These are phyloP conservation scores for Dactylellina sp. DNA, from an alignment of 2,329 filamentous ascomycete species.

Conservation along the genomic window DNA sequence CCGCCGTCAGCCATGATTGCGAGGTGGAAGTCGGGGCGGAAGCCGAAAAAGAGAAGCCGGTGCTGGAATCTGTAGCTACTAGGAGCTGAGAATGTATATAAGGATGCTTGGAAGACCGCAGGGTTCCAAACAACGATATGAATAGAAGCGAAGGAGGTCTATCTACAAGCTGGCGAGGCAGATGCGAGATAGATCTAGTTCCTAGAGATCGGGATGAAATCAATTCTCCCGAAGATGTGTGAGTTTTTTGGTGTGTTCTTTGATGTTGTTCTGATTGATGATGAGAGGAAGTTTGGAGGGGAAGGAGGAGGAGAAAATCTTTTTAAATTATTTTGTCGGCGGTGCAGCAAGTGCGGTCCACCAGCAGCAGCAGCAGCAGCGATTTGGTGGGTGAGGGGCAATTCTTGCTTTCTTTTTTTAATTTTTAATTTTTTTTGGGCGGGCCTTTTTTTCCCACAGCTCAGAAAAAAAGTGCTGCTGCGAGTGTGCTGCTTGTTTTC, in stretches of 20 bases:
- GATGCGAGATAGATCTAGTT: slow-evolving; percentile 46
- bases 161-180: slow-evolving; percentile 37
- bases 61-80: slow-evolving; percentile 54
- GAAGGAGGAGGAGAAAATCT: slow-evolving; percentile 43
- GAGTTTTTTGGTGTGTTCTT: slow-evolving; percentile 10
- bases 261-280: slow-evolving; percentile 20
- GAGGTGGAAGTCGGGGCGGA: slow-evolving; percentile 19
- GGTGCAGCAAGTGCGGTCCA: too few relatives aligned
- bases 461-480: too few relatives aligned
- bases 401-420: slow-evolving; percentile 23
- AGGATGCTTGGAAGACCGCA: slow-evolving; percentile 44
- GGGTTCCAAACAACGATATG: slow-evolving; percentile 49
- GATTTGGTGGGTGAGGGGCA: slow-evolving; percentile 41
- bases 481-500: too few relatives aligned
- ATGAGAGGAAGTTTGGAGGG: slow-evolving; percentile 16
- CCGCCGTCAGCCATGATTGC: slow-evolving; percentile 54
- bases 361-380: too few relatives aligned
- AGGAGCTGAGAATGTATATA: slow-evolving; percentile 32
- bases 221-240: slow-evolving; percentile 49
- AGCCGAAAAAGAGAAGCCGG: slow-evolving; percentile 47
- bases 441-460: slow-evolving; percentile 1
- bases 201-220: slow-evolving; percentile 44
- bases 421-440: slow-evolving; percentile 25
- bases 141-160: slow-evolving; percentile 44
- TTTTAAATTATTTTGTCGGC: slow-evolving; percentile 31